Base-by-base conservation (phyloP, 1,139 yeast species). In the Suhomyces ambrosiae region DNA sequence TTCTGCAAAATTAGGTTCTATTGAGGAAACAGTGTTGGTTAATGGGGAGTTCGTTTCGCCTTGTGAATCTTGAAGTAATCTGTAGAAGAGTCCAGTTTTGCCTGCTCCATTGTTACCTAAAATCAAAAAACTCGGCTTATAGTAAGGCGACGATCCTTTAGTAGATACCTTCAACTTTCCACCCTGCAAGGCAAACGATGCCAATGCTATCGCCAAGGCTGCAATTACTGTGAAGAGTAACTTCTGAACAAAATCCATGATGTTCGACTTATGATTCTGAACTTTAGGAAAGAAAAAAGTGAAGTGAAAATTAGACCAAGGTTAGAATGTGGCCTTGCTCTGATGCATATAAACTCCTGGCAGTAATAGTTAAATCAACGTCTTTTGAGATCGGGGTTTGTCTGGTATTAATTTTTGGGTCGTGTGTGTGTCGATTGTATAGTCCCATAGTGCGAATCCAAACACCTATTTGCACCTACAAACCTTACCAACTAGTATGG, bases 101-200 rank as follows among this genome's bases (percentile, higher is more conserved):
- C 97, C 97, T 35, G 82, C 66, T 34, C 74, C 71, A 27, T 81
- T 73, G 23, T 85, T 81, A 0, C 97, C 97, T 23, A 82, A 70
- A 17, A 90, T 75, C 33, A 88, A 61, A 47, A 82, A 80, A 1
- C 86, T 75, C 10, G 90, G 85, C 33, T 61, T 68, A 37, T 37
- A 33, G 43, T 42, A 44, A 12, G 48, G 41, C 8, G 58, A 50
- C 33, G 29, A 51, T 31, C 36, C 50, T 30, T 44, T 47, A 30
- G 34, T 56, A 11, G 49, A 31, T 2, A 40, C 26, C 5, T 21
- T 27, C 10, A 44, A 23, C 23, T 35, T 33, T 7, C 46, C 44
- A 10, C 45, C 32, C 32, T 46, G 50, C 26, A 45, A 38, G 22
- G 41, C 46, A 38, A 53, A 49, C n/a, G 48, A 40, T 3, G 35